These are phyloP conservation scores for Kondoa subrosea DNA, from an alignment of 768 basidiomycete genomes.

Conservation along the genomic window DNA sequence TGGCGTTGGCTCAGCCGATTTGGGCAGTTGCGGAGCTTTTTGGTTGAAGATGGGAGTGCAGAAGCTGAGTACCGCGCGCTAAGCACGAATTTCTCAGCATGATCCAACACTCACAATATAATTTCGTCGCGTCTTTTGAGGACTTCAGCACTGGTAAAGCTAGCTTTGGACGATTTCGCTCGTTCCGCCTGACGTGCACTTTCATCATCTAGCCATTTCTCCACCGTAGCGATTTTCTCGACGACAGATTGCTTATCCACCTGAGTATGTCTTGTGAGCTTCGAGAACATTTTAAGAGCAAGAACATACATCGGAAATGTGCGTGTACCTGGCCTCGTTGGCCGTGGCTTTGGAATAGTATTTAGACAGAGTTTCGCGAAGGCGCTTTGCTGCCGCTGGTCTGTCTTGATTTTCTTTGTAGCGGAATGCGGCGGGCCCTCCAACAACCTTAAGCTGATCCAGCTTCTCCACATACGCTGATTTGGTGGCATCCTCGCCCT, in stretches of 20 bases:
- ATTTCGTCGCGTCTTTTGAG: conserved; percentile 78
- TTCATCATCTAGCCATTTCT: conserved; percentile 94
- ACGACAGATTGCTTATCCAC: conserved; percentile 71
- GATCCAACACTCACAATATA: background rate
- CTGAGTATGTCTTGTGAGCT: conserved; percentile 4
- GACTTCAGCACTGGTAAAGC: conserved; percentile 65
- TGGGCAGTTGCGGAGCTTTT: conserved; percentile 74
- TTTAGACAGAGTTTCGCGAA: conserved; percentile 74
- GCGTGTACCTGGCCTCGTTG: conserved; percentile 64
- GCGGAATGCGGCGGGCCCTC: conserved; percentile 70
- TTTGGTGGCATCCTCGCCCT: conserved; percentile 80
- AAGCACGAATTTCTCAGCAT: background rate
- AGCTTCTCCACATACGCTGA: conserved; percentile 78
- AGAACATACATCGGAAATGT: conserved; percentile 52
- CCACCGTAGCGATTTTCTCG: conserved; percentile 72
- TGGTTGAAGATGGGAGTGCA: conserved; percentile 74
- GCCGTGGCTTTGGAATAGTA: conserved; percentile 56
- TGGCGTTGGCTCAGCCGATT: conserved; percentile 29
- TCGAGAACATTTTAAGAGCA: background rate
- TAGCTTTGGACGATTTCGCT: conserved; percentile 71
- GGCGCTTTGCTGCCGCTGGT: conserved; percentile 48
- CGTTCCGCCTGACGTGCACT: conserved; percentile 69
- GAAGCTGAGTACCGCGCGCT: conserved; percentile 51
- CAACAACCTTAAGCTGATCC: conserved; percentile 63
- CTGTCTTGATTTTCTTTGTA: conserved; percentile 71